These are phyloP conservation scores for Leccinum barrowsii DNA, from an alignment of 768 basidiomycete species.

Conservation along the genomic window DNA sequence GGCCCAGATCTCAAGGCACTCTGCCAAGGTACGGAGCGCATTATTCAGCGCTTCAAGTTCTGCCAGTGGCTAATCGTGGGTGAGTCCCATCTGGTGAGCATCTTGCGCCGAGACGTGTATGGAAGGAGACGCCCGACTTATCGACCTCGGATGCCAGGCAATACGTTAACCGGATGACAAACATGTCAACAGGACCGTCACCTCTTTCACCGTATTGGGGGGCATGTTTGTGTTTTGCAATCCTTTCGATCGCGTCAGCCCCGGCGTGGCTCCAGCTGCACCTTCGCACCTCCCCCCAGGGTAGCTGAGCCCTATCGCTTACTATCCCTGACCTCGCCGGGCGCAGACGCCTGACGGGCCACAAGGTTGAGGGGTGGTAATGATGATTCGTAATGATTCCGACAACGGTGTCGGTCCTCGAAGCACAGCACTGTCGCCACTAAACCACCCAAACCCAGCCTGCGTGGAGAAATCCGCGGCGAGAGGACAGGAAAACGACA, in stretches of 20 bases:
- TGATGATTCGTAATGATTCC: too few species aligned
- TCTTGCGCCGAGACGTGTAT: conserved; percentile 16
- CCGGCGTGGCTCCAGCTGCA: not conserved
- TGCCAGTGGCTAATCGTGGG: conserved; percentile 8
- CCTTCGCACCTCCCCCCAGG: not conserved
- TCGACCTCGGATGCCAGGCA: not conserved
- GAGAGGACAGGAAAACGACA: not conserved
- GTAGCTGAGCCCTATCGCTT: not conserved
- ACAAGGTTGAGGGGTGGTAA: not conserved
- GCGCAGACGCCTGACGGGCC: not conserved
- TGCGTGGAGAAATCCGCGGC: not conserved
- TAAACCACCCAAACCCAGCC: not conserved
- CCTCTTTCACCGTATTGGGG: not conserved
- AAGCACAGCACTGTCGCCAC: conserved; percentile 4
- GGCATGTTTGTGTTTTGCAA: not conserved
- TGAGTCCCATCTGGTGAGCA: conserved; percentile 6
- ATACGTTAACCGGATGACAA: conserved; percentile 3
- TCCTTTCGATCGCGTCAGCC: not conserved
- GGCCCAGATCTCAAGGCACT: conserved; percentile 13
- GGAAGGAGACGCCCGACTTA: conserved; percentile 12
- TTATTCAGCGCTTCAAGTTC: not conserved
- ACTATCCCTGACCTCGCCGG: not conserved
- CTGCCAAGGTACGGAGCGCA: conserved; percentile 11
- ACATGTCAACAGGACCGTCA: conserved; percentile 7
- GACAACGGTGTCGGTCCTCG: not conserved